A percentile compares a stretch with the other conserved stretches of the same genome.
phyloP scores from a whole-genome alignment of 176 grass and related monocot genomes.

The Neostapfia colusana region DNA sequence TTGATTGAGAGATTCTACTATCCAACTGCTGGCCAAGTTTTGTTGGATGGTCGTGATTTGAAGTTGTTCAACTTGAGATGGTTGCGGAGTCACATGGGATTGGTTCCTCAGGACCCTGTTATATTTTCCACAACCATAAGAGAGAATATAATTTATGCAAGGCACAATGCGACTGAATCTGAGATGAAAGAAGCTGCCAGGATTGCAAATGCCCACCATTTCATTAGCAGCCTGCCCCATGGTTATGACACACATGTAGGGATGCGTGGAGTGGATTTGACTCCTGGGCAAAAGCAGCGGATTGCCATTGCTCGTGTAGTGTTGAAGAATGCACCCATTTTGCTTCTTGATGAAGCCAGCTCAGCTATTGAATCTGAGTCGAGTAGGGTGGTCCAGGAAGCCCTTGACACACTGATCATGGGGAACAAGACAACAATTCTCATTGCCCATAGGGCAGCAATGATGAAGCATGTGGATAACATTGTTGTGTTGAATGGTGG shows the following conservation, averaged over 20 bases:
- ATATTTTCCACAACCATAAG: conserved; percentile 99
- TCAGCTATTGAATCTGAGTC: conserved; percentile 94
- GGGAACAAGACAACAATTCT: conserved; percentile 96
- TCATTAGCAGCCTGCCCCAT: conserved; percentile 95
- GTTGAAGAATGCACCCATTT: conserved; percentile 94
- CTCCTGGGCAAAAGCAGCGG: conserved; percentile 88
- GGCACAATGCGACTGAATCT: conserved; percentile 90
- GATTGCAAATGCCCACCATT: conserved; percentile 95
- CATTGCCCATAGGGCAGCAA: conserved; percentile 76
- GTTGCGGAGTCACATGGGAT: conserved; percentile 87
- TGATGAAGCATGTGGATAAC: conserved; percentile 98
- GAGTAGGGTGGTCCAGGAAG: conserved; percentile 91
- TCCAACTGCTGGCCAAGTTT: conserved; percentile 74
- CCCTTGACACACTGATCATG: conserved; percentile 92
- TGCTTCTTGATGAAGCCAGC: conserved; percentile 90
- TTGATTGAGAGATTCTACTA: conserved; percentile 96
- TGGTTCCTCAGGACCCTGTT: conserved; percentile 94
- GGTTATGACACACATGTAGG: conserved; percentile 97
- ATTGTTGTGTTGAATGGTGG: conserved; percentile 89
- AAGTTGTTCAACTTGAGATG: conserved; percentile 97
- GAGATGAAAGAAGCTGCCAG: conserved; percentile 98
- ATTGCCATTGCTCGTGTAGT: conserved; percentile 94
- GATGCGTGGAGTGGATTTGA: conserved; percentile 88
- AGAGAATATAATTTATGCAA: conserved; percentile 95
- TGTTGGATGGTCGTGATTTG: conserved; percentile 90